Evolutionary conservation across 2,329 filamentous ascomycete genomes (phyloP).

Genomic region (Alternaria novae-zelandiae): DNA sequence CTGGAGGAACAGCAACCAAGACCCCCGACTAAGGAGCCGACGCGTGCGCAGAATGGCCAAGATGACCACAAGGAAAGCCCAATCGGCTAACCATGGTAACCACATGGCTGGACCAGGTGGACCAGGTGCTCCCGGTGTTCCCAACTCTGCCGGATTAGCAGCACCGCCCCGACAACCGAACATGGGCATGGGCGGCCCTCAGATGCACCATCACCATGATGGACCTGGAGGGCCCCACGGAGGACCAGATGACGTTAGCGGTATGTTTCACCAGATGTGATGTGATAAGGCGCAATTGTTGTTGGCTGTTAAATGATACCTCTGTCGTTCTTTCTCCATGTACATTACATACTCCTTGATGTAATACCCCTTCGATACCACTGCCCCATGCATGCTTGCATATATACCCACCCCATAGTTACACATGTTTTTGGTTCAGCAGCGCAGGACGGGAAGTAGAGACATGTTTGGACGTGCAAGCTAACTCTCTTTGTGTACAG

Average conservation of each 20-base stretch:
- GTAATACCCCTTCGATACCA: constrained; percentile 51
- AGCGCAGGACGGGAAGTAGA: constrained; percentile 27
- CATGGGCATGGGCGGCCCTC: constrained; percentile 69
- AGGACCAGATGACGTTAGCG: constrained; percentile 82
- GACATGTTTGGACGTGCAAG: constrained; percentile 43
- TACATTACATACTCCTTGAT: constrained; percentile 53
- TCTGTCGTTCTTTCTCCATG: constrained; percentile 51
- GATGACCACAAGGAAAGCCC: constrained; percentile 84
- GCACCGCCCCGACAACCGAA: constrained; percentile 67
- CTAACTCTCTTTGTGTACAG: constrained; percentile 57
- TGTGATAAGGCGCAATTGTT: constrained; percentile 50
- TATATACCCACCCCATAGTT: constrained; percentile 24
- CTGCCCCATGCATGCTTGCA: constrained; percentile 42
- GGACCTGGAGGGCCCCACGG: constrained; percentile 70
- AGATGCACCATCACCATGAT: constrained; percentile 75
- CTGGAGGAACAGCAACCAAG: constrained; percentile 99
- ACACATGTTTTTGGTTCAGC: constrained; percentile 39
- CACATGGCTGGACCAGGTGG: constrained; percentile 72
- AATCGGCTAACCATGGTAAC: constrained; percentile 62
- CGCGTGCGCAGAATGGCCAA: constrained; percentile 95
- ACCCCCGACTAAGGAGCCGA: constrained; percentile 86
- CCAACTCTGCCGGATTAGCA: constrained; percentile 67
- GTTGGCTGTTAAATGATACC: constrained; percentile 49
- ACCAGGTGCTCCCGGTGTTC: constrained; percentile 68
- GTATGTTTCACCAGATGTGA: constrained; percentile 97